Evolutionary conservation across 306 rosid genomes (phyloP).

Genomic region (Rubus parviflorus): DNA sequence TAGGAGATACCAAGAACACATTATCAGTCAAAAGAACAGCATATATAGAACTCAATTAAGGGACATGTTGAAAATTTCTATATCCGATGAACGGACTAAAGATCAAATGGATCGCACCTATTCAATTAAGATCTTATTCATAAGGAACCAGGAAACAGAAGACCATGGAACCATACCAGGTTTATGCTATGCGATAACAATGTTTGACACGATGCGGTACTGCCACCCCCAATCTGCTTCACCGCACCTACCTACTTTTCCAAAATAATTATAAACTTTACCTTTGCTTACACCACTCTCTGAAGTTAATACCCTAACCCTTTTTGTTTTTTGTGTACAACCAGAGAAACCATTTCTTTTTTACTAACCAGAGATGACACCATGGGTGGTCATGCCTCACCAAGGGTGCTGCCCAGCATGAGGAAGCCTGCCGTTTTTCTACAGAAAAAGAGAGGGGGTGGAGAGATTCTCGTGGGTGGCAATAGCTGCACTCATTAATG

Average conservation of each 20-base stretch:
- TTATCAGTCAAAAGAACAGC: background rate
- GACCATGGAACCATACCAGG: background rate
- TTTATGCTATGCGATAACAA: background rate
- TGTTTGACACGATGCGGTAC: background rate
- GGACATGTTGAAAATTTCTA: background rate
- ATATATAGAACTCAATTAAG: background rate
- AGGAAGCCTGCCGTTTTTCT: background rate
- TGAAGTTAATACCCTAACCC: background rate
- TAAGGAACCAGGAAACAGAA: background rate
- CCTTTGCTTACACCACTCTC: background rate
- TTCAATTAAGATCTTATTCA: background rate
- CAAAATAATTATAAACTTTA: background rate
- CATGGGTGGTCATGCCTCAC: background rate
- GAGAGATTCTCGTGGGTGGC: background rate
- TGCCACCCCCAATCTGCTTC: background rate
- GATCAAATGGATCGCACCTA: background rate
- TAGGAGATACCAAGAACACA: background rate
- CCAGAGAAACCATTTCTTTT: background rate
- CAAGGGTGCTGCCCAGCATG: background rate
- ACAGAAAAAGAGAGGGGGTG: background rate
- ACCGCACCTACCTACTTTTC: background rate
- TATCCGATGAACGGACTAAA: background rate
- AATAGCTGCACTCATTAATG: background rate
- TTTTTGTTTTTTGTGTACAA: background rate
- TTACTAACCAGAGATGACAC: background rate